Percentiles rank a stretch among this genome's conserved stretches.
These are phyloP conservation scores for Azolla pinnata DNA, from an alignment of 75 land plant genomes.

Conservation along the genomic window DNA sequence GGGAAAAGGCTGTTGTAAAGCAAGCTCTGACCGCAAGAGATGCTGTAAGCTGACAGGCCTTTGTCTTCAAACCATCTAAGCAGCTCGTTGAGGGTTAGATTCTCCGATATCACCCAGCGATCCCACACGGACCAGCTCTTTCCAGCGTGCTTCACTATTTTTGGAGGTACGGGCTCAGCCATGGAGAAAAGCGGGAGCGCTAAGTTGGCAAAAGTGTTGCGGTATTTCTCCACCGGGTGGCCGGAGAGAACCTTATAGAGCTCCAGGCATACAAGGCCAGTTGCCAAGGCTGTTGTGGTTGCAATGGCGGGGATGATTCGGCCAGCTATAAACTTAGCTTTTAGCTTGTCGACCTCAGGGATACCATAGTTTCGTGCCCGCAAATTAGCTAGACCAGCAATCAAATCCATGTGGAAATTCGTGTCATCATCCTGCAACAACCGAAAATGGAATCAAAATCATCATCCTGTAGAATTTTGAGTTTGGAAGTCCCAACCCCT, in stretches of 20 bases:
- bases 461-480: too few relatives aligned
- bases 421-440: conserved; percentile 76
- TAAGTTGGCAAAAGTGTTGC: conserved; percentile 80
- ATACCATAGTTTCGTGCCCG: conserved; percentile 88
- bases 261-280: conserved; percentile 88
- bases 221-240: conserved; percentile 62
- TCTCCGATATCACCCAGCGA: conserved; percentile 61
- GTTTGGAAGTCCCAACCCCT: too few relatives aligned
- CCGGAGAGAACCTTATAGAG: conserved; percentile 68
- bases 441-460: not conserved
- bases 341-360: conserved; percentile 91
- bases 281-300: conserved; percentile 88
- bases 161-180: conserved; percentile 92
- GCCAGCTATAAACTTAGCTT: conserved; percentile 89
- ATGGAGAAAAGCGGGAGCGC: conserved; percentile 84
- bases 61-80: conserved; percentile 61
- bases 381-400: conserved; percentile 88
- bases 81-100: conserved; percentile 55
- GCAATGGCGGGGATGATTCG: conserved; percentile 93
- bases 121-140: conserved; percentile 91
- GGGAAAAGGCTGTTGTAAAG: conserved; percentile 85
- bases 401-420: conserved; percentile 84
- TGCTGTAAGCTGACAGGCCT: conserved; percentile 77
- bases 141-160: conserved; percentile 50
- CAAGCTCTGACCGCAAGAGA: conserved; percentile 70